phyloP scores from a whole-genome alignment of 1,284 basidiomycete genomes.

The Malassezia pachydermatis region DNA sequence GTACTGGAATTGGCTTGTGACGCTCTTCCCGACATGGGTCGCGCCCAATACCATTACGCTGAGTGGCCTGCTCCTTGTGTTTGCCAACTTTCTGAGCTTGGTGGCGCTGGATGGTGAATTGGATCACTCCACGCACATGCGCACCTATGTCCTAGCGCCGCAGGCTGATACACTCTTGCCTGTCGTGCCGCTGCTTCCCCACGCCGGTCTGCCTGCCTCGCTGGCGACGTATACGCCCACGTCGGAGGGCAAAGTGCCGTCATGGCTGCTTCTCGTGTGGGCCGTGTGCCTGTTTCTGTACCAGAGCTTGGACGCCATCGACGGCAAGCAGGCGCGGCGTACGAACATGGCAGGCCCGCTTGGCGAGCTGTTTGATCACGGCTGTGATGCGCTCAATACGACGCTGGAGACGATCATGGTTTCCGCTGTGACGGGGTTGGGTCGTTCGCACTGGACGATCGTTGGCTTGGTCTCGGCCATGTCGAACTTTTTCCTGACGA shows the following conservation, averaged over 20 bases:
- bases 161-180: constrained; percentile 22
- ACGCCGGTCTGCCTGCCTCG: constrained; percentile 26
- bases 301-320: constrained; percentile 78
- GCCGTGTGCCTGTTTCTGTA: constrained; percentile 80
- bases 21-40: constrained; percentile 71
- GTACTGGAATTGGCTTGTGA: constrained; percentile 91
- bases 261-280: constrained; percentile 53
- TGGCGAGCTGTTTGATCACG: constrained; percentile 95
- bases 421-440: constrained; percentile 60
- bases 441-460: constrained; percentile 91
- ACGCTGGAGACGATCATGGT: constrained; percentile 52
- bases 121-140: constrained; percentile 33
- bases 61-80: constrained; percentile 66
- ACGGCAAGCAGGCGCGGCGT: constrained; percentile 86
- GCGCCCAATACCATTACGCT: constrained; percentile 67
- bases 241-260: constrained; percentile 16
- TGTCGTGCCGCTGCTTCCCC: constrained; percentile 22
- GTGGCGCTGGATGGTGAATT: constrained; percentile 48
- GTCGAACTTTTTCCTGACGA: constrained; percentile 85
- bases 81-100: constrained; percentile 72
- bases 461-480: constrained; percentile 73
- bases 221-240: constrained; percentile 8
- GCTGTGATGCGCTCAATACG: constrained; percentile 75
- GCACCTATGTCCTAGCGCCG: not conserved
- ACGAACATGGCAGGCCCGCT: constrained; percentile 92